Percentiles rank a stretch among this genome's conserved stretches.
These are phyloP conservation scores for Gynochthodes officinalis DNA, from an alignment of 257 asterid genomes.

Conservation along the genomic window DNA sequence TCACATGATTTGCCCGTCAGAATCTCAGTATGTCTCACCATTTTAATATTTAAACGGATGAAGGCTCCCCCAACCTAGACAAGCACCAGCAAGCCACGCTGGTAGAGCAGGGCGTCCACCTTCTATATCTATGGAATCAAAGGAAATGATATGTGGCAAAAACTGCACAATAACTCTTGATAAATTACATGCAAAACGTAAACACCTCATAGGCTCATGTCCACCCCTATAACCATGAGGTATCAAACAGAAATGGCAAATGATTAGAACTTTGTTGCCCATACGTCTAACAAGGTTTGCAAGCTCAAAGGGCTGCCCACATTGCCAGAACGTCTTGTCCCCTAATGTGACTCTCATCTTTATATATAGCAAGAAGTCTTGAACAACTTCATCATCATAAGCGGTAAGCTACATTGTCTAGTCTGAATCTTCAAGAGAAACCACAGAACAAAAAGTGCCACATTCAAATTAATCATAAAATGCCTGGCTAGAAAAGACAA, in stretches of 20 bases:
- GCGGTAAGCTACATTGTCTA: neutral
- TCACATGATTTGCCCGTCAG: no score
- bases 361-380: constrained; percentile 13
- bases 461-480: no score
- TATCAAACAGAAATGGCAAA: constrained; percentile 5
- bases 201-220: neutral
- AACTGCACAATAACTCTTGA: constrained; percentile 9
- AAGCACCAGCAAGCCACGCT: constrained; percentile 12
- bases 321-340: constrained; percentile 21
- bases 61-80: constrained; percentile 21
- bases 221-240: neutral
- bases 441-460: constrained; percentile 22
- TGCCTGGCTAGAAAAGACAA: no score
- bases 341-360: neutral
- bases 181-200: neutral
- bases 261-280: constrained; percentile 16
- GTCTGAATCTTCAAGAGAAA: neutral
- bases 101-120: neutral
- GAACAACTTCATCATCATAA: neutral
- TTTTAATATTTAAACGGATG: constrained; percentile 11
- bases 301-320: constrained; percentile 5
- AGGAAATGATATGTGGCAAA: constrained; percentile 13
- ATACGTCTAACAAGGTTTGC: neutral
- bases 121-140: constrained; percentile 2
- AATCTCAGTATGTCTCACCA: no score